These are phyloP conservation scores for Agrocybe praecox DNA, from an alignment of 768 basidiomycete genomes.

Conservation along the genomic window DNA sequence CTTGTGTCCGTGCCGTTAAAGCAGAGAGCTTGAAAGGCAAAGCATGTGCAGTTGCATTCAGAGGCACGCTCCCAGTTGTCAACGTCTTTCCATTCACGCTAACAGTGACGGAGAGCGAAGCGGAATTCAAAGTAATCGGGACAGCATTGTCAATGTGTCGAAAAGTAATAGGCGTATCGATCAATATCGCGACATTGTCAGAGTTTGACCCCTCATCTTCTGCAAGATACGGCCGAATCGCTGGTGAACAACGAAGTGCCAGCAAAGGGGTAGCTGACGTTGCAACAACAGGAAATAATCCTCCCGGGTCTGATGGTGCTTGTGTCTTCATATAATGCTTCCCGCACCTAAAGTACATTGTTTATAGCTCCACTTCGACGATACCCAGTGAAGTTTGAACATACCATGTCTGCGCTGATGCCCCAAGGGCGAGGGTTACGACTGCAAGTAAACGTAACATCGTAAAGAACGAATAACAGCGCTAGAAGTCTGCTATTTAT, in stretches of 20 bases:
- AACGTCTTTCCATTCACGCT: conserved; percentile 46
- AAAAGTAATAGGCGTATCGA: conserved; percentile 55
- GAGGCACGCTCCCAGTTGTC: conserved; percentile 43
- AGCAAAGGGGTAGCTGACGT: conserved; percentile 41
- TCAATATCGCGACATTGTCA: conserved; percentile 44
- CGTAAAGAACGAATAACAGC: background rate
- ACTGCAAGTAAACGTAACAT: conserved; percentile 8
- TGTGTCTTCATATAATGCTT: conserved; percentile 54
- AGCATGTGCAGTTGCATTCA: conserved; percentile 53
- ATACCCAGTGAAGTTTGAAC: background rate
- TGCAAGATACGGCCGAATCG: conserved; percentile 60
- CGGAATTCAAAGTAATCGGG: conserved; percentile 36
- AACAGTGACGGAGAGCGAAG: conserved; percentile 43
- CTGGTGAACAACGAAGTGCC: conserved; percentile 59
- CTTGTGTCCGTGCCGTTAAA: conserved; percentile 42
- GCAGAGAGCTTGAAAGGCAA: conserved; percentile 50
- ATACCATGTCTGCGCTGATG: conserved; percentile 21
- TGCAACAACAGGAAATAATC: conserved; percentile 15
- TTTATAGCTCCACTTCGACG: too few relatives aligned
- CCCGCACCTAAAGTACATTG: conserved; percentile 45
- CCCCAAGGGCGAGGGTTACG: conserved; percentile 2
- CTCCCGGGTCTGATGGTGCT: conserved; percentile 46
- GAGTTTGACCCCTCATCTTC: conserved; percentile 41
- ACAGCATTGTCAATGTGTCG: conserved; percentile 47
- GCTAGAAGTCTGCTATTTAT: background rate